phyloP scores from a whole-genome alignment of 129 eudicot species.

The Ambrosia artemisiifolia region DNA sequence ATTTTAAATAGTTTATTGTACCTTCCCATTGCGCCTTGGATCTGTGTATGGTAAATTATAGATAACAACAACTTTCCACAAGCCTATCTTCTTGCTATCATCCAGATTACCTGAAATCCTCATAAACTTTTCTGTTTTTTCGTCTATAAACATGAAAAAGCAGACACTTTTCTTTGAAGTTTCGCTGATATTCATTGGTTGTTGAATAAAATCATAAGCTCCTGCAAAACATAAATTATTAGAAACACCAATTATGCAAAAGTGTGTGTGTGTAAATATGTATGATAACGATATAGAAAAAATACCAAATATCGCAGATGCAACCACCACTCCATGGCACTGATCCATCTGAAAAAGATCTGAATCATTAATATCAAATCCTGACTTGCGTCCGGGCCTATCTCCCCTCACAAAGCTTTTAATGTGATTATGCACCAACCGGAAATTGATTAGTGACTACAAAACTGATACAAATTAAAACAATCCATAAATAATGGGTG shows the following conservation, averaged over 20 bases:
- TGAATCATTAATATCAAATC: conserved; percentile 63
- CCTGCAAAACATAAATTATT: conserved; percentile 40
- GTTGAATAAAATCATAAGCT: conserved; percentile 63
- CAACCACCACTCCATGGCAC: conserved; percentile 76
- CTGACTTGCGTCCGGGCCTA: conserved; percentile 68
- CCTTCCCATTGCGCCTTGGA: conserved; percentile 85
- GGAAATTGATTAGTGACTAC: neutral
- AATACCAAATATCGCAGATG: conserved; percentile 90
- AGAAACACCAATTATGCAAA: conserved; percentile 13
- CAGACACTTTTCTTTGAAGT: conserved; percentile 55
- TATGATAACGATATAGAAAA: conserved; percentile 4
- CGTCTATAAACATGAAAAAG: conserved; percentile 77
- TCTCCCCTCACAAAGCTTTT: conserved; percentile 71
- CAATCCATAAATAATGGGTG: neutral
- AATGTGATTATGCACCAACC: conserved; percentile 1
- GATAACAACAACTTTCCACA: conserved; percentile 68
- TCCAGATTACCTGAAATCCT: conserved; percentile 49
- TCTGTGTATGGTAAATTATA: conserved; percentile 70
- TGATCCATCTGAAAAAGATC: conserved; percentile 70
- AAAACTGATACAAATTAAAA: neutral
- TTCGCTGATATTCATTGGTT: conserved; percentile 65
- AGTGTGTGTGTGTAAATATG: neutral
- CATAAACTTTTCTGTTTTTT: conserved; percentile 61
- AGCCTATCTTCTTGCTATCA: conserved; percentile 51
- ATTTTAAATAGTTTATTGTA: conserved; percentile 11